Evolutionary conservation across 176 grass and related monocot genomes (phyloP), one percentile per base, ranked within the genome.

Genomic region (Rhynchospora breviuscula): DNA sequence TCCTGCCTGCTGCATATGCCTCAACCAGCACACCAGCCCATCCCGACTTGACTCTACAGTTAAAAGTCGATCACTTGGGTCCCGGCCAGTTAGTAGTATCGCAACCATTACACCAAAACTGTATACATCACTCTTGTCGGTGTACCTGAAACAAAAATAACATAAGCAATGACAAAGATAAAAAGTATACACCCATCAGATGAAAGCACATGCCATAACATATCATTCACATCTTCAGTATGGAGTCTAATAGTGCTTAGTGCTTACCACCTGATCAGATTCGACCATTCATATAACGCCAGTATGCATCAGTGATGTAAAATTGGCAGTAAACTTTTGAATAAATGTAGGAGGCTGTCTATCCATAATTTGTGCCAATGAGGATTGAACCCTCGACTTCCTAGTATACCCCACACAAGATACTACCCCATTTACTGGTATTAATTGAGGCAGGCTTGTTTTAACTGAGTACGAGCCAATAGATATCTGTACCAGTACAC

Each of bases 101-200:
- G 83, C 93, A 4, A 99, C 90, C 15, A 96, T 89, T 86, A 99
- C 83, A 62, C 97, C 97, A 45, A 99, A 95, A 69, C 91, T 88
- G 45, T 96, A 99, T 1, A 99, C 80, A 83, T 99, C 97, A 52
- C 93, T 96, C 89, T 99, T 99, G 65, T 99, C 97, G 18, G 97
- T 99, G 81, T 96, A 99, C 62, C 97, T 99, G 85, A 44, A 59
- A 59, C 48, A 88, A 58, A 5, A 44, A 80, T 35, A 29, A 52
- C 60, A n/a, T 53, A 23, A 73, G 10, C 49, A 45, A 40, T 67
- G 25, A 12, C 11, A 54, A 80, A 81, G 2, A 7, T n/a, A 71
- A 72, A 57, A 79, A 79, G 15, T 13, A 26, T 53, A 14, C 29
- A 7, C 11, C 12, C 19, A 59, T 60, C 31, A 70, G n/a, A 44